phyloP scores from a whole-genome alignment of 805 yeast species.

The Sugiyamaella qingdaonensis region DNA sequence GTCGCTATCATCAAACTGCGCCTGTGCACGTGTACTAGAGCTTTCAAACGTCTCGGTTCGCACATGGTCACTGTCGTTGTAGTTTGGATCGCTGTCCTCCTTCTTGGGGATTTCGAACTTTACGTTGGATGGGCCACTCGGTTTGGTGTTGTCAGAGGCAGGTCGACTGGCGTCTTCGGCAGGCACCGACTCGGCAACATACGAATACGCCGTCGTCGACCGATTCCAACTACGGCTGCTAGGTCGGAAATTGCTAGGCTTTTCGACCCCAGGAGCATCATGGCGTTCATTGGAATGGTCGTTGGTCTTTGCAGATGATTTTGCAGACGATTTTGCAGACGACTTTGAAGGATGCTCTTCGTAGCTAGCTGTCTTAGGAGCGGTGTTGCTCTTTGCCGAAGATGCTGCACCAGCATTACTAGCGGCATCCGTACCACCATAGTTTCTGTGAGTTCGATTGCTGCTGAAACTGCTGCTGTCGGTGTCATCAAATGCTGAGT shows the following conservation, averaged over 20 bases:
- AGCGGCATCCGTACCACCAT: too few species aligned
- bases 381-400: not conserved
- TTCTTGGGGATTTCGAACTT: not conserved
- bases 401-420: too few species aligned
- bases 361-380: not conserved
- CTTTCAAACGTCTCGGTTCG: too few species aligned
- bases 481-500: too few species aligned
- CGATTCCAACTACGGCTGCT: not conserved
- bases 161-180: not conserved
- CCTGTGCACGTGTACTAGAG: too few species aligned
- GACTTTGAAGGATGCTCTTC: not conserved
- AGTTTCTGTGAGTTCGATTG: too few species aligned
- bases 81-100: not conserved
- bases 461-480: too few species aligned
- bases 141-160: not conserved
- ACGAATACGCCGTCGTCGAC: not conserved
- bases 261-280: not conserved
- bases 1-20: too few species aligned
- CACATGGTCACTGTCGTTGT: too few species aligned
- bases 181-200: not conserved
- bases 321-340: not conserved
- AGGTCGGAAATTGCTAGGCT: not conserved
- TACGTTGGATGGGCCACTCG: not conserved
- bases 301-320: not conserved
- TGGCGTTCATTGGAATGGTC: not conserved